Evolutionary conservation across 208 protist genomes (phyloP).

Genomic region (Tritrichomonas foetus): DNA sequence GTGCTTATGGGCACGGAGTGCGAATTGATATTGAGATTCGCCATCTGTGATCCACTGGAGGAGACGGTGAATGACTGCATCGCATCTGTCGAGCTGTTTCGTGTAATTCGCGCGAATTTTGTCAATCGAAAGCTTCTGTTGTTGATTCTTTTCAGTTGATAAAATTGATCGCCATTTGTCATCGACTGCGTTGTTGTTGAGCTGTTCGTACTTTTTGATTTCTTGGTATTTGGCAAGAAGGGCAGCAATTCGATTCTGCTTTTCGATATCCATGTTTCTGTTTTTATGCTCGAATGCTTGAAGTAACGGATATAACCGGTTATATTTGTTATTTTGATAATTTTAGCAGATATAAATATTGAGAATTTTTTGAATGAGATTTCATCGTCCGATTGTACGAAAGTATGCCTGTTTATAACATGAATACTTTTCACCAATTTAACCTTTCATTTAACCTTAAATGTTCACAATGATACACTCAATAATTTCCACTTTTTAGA

Average conservation of each 20-base stretch:
- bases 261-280: background rate
- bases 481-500: no score
- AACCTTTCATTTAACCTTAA: no score
- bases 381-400: no score
- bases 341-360: no score
- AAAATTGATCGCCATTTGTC: slow-evolving; percentile 26
- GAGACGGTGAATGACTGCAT: background rate
- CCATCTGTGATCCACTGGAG: slow-evolving; percentile 15
- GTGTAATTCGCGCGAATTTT: background rate
- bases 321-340: background rate
- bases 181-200: background rate
- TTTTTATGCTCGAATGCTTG: background rate
- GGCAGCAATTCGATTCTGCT: background rate
- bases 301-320: background rate
- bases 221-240: background rate
- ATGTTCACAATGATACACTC: no score
- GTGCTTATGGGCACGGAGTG: slow-evolving; percentile 1
- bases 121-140: background rate
- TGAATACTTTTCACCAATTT: no score
- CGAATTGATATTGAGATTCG: slow-evolving; percentile 36
- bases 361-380: no score
- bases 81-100: background rate
- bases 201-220: background rate
- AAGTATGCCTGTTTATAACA: no score
- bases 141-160: background rate